Evolutionary conservation across 73 alveolate species (phyloP).

Genomic region (Paramecium pentaurelia): DNA sequence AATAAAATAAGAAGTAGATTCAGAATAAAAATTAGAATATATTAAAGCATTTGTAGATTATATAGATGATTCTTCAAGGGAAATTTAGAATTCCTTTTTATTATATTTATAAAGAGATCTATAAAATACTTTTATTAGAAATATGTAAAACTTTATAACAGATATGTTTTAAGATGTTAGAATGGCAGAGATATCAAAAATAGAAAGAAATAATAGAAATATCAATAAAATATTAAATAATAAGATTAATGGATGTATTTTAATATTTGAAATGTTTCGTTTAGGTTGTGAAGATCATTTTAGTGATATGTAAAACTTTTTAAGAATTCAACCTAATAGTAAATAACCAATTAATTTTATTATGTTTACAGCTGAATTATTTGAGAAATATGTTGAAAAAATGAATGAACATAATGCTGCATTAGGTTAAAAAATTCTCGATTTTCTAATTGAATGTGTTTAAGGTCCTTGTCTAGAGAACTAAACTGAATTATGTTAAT

Average conservation of each 20-base stretch:
- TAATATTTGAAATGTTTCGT: slow-evolving; percentile 50
- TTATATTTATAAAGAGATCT: slow-evolving; percentile 38
- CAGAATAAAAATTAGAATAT: slow-evolving; percentile 47
- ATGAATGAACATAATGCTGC: slow-evolving; percentile 51
- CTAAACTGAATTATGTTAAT: slow-evolving; percentile 33
- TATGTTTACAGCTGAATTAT: slow-evolving; percentile 33
- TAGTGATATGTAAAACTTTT: slow-evolving; percentile 47
- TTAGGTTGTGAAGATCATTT: slow-evolving; percentile 58
- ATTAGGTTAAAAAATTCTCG: slow-evolving; percentile 30
- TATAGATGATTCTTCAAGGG: slow-evolving; percentile 48
- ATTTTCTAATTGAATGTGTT: slow-evolving; percentile 50
- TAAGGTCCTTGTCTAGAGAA: slow-evolving; percentile 59
- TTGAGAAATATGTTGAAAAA: slow-evolving; percentile 55
- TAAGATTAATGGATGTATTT: slow-evolving; percentile 33
- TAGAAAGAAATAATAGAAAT: slow-evolving; percentile 16
- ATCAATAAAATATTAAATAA: not conserved
- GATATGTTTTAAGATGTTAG: slow-evolving; percentile 28
- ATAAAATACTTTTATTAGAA: not conserved
- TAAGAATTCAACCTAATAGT: slow-evolving; percentile 28
- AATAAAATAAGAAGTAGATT: slow-evolving; percentile 16
- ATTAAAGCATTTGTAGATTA: slow-evolving; percentile 49
- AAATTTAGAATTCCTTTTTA: slow-evolving; percentile 47
- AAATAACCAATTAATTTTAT: slow-evolving; percentile 45
- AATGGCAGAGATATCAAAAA: slow-evolving; percentile 37
- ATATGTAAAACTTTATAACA: slow-evolving; percentile 31